Evolutionary conservation across 1,139 yeast genomes (phyloP), one percentile per base, ranked within the genome.

Genomic region (Taiozyma sp.): DNA sequence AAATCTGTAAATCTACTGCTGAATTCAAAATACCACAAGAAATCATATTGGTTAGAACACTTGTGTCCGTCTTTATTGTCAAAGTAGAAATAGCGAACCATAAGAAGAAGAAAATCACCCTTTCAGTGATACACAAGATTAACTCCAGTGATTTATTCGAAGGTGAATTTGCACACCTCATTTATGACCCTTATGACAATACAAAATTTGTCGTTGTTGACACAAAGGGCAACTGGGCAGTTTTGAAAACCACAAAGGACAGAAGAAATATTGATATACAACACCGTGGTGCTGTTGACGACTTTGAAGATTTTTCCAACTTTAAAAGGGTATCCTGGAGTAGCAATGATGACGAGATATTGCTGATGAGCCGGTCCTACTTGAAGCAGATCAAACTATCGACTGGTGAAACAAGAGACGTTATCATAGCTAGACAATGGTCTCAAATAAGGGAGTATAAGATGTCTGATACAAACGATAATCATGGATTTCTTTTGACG

Each of bases 371-470:
- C 13, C 68, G 90, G 50, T 72, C 80, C 0, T 72, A 72, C 22
- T 55, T 81, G 2, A 67, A 72, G 22, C 67, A 66, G 44, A 64
- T 74, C 24, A 63, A 71, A 32, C 48, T 71, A 4, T 47, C 50
- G 2, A 60, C 58, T 7, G 58, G 63, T 46, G 58, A 64, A 54
- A 57, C 68, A 56, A 34, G 62, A 40, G 68, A 76, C 65, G 51
- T 70, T 56, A 68, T 83, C 1, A 72, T 81, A 6, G 79, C 87
- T 1, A 76, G 77, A 36, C 71, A 76, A 1, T 84, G 88, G 87
- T 78, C 89, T 0, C 67, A 68, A 28, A 63, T 84, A 3, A 68
- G 77, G 47, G 90, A 83, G 55, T 65, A 77, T 43, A 57, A 57
- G 30, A 56, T 69, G 42, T 57, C 70, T n/a, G 56, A 59, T 41